phyloP scores from a whole-genome alignment of 768 basidiomycete genomes.

The Crucibulum laeve region DNA sequence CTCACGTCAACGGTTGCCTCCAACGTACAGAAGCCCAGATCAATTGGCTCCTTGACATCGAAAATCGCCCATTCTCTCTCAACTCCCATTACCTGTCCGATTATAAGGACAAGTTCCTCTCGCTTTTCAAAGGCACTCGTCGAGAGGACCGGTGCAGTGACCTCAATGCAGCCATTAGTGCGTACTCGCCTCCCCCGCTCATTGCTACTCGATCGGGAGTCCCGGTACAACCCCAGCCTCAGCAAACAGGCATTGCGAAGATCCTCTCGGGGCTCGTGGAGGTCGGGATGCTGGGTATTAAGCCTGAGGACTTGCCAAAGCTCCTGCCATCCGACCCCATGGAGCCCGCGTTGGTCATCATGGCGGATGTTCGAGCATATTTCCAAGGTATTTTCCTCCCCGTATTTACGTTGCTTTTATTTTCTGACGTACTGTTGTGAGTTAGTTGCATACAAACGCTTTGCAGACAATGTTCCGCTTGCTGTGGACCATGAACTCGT shows the following conservation, averaged over 20 bases:
- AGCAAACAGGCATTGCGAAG: slow-evolving; percentile 22
- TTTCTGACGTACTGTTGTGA: background rate
- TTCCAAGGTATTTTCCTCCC: slow-evolving; percentile 62
- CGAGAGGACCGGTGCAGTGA: slow-evolving; percentile 22
- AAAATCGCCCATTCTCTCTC: slow-evolving; percentile 44
- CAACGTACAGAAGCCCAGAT: slow-evolving; percentile 34
- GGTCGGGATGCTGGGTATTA: slow-evolving; percentile 46
- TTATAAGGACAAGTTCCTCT: slow-evolving; percentile 36
- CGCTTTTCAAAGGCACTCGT: slow-evolving; percentile 41
- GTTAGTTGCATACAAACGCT: slow-evolving; percentile 56
- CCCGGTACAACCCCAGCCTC: background rate
- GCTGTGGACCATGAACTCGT: slow-evolving; percentile 55
- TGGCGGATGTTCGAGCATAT: slow-evolving; percentile 65
- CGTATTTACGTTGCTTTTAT: slow-evolving; percentile 1
- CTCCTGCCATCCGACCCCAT: slow-evolving; percentile 42
- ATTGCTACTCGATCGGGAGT: slow-evolving; percentile 8
- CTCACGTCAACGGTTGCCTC: slow-evolving; percentile 43
- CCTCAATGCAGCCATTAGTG: slow-evolving; percentile 20
- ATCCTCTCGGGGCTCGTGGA: slow-evolving; percentile 29
- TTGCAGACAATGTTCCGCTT: slow-evolving; percentile 52
- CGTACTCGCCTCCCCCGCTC: slow-evolving; percentile 5
- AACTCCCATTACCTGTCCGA: slow-evolving; percentile 48
- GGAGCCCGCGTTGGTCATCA: slow-evolving; percentile 52
- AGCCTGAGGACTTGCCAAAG: slow-evolving; percentile 36
- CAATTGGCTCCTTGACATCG: slow-evolving; percentile 44